These are phyloP conservation scores for Carex myosuroides DNA, from an alignment of 176 grass and related monocot species.

Conservation along the genomic window DNA sequence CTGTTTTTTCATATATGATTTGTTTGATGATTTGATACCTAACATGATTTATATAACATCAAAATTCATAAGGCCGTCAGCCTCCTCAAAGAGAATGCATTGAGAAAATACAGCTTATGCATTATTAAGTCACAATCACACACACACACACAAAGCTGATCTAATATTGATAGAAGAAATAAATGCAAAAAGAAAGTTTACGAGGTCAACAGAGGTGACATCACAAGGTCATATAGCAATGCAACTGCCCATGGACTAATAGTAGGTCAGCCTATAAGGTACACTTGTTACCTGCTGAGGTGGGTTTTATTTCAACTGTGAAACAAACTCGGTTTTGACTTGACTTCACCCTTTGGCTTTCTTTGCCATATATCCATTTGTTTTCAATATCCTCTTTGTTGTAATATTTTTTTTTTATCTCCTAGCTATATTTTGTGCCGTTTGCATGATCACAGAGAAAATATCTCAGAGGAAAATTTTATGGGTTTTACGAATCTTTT, in stretches of 20 bases:
- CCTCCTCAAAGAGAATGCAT: neutral
- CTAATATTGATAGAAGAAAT: neutral
- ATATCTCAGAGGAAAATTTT: neutral
- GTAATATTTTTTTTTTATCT: neutral
- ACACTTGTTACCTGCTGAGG: slow-evolving; percentile 18
- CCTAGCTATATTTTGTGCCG: neutral
- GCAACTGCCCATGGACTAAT: slow-evolving; percentile 80
- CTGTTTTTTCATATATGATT: neutral
- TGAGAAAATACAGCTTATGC: neutral
- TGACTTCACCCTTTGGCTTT: neutral
- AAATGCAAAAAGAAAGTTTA: slow-evolving; percentile 22
- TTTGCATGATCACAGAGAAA: slow-evolving; percentile 5
- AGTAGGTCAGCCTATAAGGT: slow-evolving; percentile 45
- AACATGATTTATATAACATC: neutral
- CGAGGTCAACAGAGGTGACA: slow-evolving; percentile 54
- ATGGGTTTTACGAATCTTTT: neutral
- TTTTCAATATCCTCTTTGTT: neutral
- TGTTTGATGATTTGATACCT: neutral
- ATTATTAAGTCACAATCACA: neutral
- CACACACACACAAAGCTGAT: neutral
- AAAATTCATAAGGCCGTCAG: neutral
- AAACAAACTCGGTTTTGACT: slow-evolving; percentile 44
- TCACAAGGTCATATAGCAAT: slow-evolving; percentile 34
- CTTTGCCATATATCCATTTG: neutral
- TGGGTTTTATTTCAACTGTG: slow-evolving; percentile 32